These are phyloP conservation scores for Fusarium sulawesiense DNA, from an alignment of 2,329 filamentous ascomycete species.

Conservation along the genomic window DNA sequence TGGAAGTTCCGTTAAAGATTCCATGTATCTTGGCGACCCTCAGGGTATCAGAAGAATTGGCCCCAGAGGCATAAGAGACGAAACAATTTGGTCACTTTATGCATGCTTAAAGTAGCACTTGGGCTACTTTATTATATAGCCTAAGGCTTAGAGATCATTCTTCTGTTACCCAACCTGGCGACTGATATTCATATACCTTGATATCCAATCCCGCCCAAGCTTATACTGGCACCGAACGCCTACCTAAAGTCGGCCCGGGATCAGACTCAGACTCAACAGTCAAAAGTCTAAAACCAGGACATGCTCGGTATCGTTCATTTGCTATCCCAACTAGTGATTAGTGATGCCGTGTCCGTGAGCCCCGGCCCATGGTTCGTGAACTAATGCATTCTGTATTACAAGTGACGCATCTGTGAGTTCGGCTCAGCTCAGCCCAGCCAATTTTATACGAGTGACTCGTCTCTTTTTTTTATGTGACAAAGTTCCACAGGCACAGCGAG, in stretches of 20 bases:
- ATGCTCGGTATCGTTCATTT: conserved; percentile 1
- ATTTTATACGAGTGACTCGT: conserved; percentile 6
- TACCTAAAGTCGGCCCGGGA: conserved; percentile 29
- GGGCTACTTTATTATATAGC: too few relatives aligned
- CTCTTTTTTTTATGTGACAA: conserved; percentile 9
- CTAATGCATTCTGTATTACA: conserved; percentile 15
- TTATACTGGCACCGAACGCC: neutral
- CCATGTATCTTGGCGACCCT: too few relatives aligned
- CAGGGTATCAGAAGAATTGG: too few relatives aligned
- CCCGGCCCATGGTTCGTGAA: conserved; percentile 12
- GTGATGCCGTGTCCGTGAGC: conserved; percentile 16
- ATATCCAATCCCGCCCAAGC: neutral
- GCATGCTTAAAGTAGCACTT: too few relatives aligned
- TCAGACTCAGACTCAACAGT: neutral
- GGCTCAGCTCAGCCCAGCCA: neutral
- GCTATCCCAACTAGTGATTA: neutral
- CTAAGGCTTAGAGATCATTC: too few relatives aligned
- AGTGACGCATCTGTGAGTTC: conserved; percentile 7
- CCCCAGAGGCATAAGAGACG: too few relatives aligned
- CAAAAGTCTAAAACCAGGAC: conserved; percentile 4
- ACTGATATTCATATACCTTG: neutral
- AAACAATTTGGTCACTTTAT: too few relatives aligned
- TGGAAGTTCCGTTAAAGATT: neutral
- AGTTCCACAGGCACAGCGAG: conserved; percentile 18
- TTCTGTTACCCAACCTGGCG: neutral